Evolutionary conservation across 2,329 filamentous ascomycete species (phyloP).

Genomic region (Fusarium sp.): DNA sequence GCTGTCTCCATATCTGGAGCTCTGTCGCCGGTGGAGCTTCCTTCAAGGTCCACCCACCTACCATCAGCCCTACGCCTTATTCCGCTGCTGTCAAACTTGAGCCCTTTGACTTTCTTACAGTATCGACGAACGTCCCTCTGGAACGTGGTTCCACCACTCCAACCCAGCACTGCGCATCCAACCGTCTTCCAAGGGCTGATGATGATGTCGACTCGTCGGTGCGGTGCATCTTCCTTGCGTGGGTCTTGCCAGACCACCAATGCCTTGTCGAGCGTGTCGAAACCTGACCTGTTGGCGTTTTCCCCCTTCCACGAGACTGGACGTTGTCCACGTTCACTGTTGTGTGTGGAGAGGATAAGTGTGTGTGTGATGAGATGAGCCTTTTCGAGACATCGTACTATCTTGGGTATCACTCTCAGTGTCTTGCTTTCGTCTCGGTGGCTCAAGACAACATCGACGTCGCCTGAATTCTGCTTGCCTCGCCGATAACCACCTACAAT

Average conservation of each 20-base stretch:
- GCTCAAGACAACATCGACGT: slow-evolving; percentile 87
- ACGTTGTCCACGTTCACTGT: slow-evolving; percentile 76
- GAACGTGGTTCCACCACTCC: slow-evolving; percentile 90
- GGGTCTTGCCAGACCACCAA: slow-evolving; percentile 85
- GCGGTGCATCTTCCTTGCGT: slow-evolving; percentile 54
- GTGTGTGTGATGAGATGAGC: slow-evolving; percentile 83
- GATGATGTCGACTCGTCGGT: slow-evolving; percentile 92
- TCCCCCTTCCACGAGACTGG: slow-evolving; percentile 65
- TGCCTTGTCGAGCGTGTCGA: slow-evolving; percentile 91
- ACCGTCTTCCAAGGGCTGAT: slow-evolving; percentile 88
- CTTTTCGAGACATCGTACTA: slow-evolving; percentile 77
- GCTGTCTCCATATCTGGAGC: slow-evolving; percentile 76
- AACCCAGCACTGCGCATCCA: slow-evolving; percentile 88
- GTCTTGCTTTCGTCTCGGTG: slow-evolving; percentile 79
- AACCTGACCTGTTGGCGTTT: slow-evolving; percentile 65
- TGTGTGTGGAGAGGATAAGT: slow-evolving; percentile 74
- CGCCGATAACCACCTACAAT: slow-evolving; percentile 86
- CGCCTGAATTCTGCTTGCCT: slow-evolving; percentile 77
- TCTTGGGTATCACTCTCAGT: slow-evolving; percentile 73
- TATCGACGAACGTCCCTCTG: slow-evolving; percentile 86
- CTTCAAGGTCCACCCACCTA: slow-evolving; percentile 77
- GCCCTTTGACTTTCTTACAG: slow-evolving; percentile 74
- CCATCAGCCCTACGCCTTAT: slow-evolving; percentile 75
- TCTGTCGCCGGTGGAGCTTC: slow-evolving; percentile 49
- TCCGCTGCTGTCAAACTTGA: slow-evolving; percentile 94